Evolutionary conservation across 2,329 filamentous ascomycete genomes (phyloP), one percentile per base, ranked within the genome.

Genomic region (Colletotrichum ledebouriae): DNA sequence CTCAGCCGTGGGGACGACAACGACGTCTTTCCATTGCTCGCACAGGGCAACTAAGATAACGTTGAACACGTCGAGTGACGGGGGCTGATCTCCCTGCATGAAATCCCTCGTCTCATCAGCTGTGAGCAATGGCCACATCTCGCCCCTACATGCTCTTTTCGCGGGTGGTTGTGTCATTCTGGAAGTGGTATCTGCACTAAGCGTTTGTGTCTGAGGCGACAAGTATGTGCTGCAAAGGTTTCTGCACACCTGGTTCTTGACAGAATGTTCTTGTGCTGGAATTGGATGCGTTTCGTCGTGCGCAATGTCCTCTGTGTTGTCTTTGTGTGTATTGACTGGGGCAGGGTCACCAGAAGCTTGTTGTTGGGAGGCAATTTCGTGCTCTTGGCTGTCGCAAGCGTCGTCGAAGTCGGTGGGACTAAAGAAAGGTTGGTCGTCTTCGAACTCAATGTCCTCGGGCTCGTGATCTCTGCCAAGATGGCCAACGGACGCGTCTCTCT

Each of bases 1-100:
- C 42, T 46, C n/a, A 46, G 42, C 42, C n/a, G 42, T 46, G n/a
- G 42, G 42, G 42, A 46, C 5, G 42, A 46, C 42, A 17, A 46
- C 42, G 2, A 46, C 42, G n/a, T 46, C 42, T 20, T 46, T 46
- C 42, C n/a, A 46, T 46, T 20, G 42, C 9, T 46, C 42, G 42
- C n/a, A 46, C n/a, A 46, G 42, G 42, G 42, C 42, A 46, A 46
- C n/a, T 20, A 46, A 46, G 20, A 46, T 9, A 9, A 46, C 42
- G 42, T 46, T 46, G 42, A 46, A 46, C n/a, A 46, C 42, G n/a
- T 46, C 42, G 42, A 46, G 42, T 46, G 42, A 46, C 42, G n/a
- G 42, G 42, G n/a, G 42, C 42, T 46, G n/a, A 46, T 10, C n/a
- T 46, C 42, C n/a, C 42, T 46, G 42, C 42, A 46, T 46, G 42